These are phyloP conservation scores for Balansia obtecta DNA, from an alignment of 2,329 filamentous ascomycete species.

Conservation along the genomic window DNA sequence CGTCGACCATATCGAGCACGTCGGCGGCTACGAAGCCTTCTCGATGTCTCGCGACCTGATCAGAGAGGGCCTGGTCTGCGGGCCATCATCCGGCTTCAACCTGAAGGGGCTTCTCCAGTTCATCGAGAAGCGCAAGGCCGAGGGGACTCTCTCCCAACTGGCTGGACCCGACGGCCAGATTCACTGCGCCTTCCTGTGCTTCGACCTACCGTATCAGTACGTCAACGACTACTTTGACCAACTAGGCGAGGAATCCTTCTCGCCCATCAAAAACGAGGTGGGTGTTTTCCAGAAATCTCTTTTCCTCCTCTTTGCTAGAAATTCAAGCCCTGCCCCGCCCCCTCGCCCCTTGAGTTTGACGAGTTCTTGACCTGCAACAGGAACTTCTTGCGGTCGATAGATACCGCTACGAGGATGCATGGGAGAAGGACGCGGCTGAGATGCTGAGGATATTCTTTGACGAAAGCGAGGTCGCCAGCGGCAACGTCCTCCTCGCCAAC, in stretches of 20 bases:
- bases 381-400: constrained; percentile 33
- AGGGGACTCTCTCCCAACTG: constrained; percentile 30
- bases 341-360: no score
- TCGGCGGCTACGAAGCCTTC: constrained; percentile 42
- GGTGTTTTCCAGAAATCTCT: neutral
- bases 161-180: constrained; percentile 31
- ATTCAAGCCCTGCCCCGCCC: neutral
- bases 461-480: constrained; percentile 6
- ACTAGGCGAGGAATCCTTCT: constrained; percentile 34
- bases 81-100: constrained; percentile 49
- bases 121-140: constrained; percentile 33
- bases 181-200: constrained; percentile 48
- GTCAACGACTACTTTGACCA: constrained; percentile 48
- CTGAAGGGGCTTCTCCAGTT: constrained; percentile 38
- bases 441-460: constrained; percentile 23
- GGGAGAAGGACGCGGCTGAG: constrained; percentile 31
- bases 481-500: constrained; percentile 4
- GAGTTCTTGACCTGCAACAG: constrained; percentile 14
- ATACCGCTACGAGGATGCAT: constrained; percentile 40
- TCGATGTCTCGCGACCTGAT: constrained; percentile 39
- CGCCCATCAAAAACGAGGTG: constrained; percentile 32
- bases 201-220: constrained; percentile 52
- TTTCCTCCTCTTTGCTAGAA: no score
- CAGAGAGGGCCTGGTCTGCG: constrained; percentile 44
- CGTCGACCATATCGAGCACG: constrained; percentile 43